Conservation (phyloP, 75 land plant genomes). For the Pinus albicaulis region DNA sequence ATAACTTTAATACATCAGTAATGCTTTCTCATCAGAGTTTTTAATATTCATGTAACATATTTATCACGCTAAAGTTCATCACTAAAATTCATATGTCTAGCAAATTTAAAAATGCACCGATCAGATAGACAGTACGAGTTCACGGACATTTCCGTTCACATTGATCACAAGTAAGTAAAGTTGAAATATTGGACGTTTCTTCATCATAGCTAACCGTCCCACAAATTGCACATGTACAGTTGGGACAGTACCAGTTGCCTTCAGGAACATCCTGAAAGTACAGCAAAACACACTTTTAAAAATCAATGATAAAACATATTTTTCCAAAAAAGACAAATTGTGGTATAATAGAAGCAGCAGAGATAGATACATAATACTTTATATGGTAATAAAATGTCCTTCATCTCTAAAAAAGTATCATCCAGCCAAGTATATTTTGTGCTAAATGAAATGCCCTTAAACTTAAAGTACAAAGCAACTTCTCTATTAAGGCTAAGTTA, state of each 20-base stretch:
- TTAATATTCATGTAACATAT: neutral
- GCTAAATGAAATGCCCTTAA: neutral
- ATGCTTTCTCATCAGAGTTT: neutral
- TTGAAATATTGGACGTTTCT: constrained; percentile 17
- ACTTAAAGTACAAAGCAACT: neutral
- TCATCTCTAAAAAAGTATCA: neutral
- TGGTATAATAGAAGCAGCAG: neutral
- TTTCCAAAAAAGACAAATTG: neutral
- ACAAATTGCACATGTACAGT: constrained; percentile 81
- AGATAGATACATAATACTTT: neutral
- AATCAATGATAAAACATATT: neutral
- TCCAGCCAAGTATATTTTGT: neutral
- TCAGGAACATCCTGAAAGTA: constrained; percentile 72
- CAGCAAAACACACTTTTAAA: constrained; percentile 3
- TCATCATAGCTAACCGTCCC: constrained; percentile 40
- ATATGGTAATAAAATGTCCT: neutral
- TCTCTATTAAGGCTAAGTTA: neutral
- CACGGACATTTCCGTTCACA: constrained; percentile 84
- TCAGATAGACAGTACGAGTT: neutral
- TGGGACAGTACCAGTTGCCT: constrained; percentile 89
- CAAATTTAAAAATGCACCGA: neutral
- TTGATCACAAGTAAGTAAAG: constrained; percentile 64
- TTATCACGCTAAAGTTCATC: neutral
- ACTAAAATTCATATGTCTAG: neutral
- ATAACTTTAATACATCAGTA: neutral